These are phyloP conservation scores for Luffa aegyptiaca DNA, from an alignment of 306 rosid species.

Conservation along the genomic window DNA sequence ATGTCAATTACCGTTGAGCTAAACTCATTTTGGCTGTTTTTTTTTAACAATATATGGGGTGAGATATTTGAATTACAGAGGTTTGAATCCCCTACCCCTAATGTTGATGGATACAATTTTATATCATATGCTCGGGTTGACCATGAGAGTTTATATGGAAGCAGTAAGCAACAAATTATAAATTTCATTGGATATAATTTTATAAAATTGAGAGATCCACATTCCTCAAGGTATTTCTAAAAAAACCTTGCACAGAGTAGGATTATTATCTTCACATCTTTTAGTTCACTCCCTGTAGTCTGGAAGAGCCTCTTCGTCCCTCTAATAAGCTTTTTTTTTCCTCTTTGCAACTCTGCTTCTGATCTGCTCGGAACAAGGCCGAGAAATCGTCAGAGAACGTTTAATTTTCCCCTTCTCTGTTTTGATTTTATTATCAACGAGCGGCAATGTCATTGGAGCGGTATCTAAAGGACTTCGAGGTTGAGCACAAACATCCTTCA, in stretches of 20 bases:
- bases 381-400: not conserved
- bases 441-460: conserved; percentile 24
- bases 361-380: not conserved
- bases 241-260: not conserved
- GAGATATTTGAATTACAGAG: no score
- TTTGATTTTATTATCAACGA: not conserved
- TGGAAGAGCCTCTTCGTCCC: not conserved
- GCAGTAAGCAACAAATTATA: no score
- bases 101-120: no score
- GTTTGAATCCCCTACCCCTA: no score
- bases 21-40: no score
- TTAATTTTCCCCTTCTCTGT: not conserved
- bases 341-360: not conserved
- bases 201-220: no score
- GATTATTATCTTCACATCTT: not conserved
- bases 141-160: no score
- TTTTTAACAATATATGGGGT: no score
- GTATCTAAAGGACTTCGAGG: conserved; percentile 45
- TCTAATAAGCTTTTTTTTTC: not conserved
- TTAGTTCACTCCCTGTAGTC: not conserved
- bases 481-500: conserved; percentile 43
- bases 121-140: no score
- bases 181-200: no score
- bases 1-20: no score
- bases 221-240: no score